Base-by-base conservation (phyloP, 495 filamentous ascomycete species). In the Aspergillus saccharolyticus region DNA sequence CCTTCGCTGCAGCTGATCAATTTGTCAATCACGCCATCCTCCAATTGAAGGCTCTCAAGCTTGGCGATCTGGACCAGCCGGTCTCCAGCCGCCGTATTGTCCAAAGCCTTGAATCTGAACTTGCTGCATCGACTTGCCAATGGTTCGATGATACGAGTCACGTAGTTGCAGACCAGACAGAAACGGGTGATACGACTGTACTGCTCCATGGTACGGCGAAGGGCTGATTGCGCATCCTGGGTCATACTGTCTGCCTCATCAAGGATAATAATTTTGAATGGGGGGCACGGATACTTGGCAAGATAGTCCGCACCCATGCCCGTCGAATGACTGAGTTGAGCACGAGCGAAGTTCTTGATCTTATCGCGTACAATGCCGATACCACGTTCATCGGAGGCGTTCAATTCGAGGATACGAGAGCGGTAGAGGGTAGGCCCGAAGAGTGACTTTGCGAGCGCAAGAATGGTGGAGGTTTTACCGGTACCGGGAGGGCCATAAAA, bases 161-260 rank as follows among this genome's bases (percentile, higher is more conserved):
- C 93, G 64, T 97, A 99, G 74, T 99, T 99, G 74, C 94, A 99
- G 43, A 97, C 91, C 14, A 99, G 78, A 70, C 95, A 97, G 73
- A 99, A 99, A 20, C 94, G 80, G 6, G 94, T 99, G 67, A 97
- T 97, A 67, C 89, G 91, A 72, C 83, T 88, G 72, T 97, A 97
- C 52, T 90, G 94, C 78, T 98, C 94, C 94, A 98, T 98, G 7
- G 94, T 97, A 42, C 94, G 83, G 55, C 94, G 79, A 44, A 98
- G 80, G 4, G 94, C 94, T 48, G 85, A 87, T 78, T 98, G 94
- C 44, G 94, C 94, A 71, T 98, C 94, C 72, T 97, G 95, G 39
- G 95, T 98, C 94, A 98, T 97, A 68, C 86, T 90, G 70, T 98
- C 94, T 50, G 94, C 94, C 74, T 98, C 94, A 73, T 98, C 94